Conservation (phyloP, 2,329 filamentous ascomycete genomes). For the Colletotrichum abscissum region DNA sequence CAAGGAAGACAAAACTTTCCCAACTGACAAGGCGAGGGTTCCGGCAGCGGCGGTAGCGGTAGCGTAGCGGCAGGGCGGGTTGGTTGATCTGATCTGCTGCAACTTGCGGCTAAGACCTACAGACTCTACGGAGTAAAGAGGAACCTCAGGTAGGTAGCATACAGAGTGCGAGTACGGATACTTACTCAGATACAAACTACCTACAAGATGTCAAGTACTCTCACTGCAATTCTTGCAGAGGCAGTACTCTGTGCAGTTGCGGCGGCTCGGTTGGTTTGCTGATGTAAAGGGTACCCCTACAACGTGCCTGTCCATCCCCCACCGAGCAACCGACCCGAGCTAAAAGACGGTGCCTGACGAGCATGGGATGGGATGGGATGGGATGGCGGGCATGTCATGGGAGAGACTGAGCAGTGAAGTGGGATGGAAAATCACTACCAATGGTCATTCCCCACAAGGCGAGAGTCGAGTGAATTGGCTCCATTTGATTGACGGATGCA, state of each 20-base stretch:
- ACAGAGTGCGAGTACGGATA: not conserved
- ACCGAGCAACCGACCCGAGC: not conserved
- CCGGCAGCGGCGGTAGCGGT: slow-evolving; percentile 19
- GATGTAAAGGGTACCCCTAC: not conserved
- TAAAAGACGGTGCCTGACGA: not conserved
- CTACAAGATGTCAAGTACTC: not conserved
- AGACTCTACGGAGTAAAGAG: no score
- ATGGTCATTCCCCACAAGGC: slow-evolving; percentile 6
- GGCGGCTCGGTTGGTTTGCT: not conserved
- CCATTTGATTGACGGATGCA: not conserved
- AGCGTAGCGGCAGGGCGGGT: slow-evolving; percentile 8
- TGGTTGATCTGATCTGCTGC: slow-evolving; percentile 31
- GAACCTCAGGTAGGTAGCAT: not conserved
- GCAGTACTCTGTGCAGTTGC: not conserved
- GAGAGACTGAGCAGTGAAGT: slow-evolving; percentile 1
- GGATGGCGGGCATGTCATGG: slow-evolving; percentile 2
- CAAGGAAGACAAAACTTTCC: not conserved
- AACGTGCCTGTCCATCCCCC: not conserved
- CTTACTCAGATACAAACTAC: not conserved
- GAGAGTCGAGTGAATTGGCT: not conserved
- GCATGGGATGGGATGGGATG: slow-evolving; percentile 3
- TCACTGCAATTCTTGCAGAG: not conserved
- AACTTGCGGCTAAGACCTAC: not conserved
- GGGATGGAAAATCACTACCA: slow-evolving; percentile 1
- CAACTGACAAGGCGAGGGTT: not conserved